Percentiles rank a stretch among this genome's conserved stretches.
These are phyloP conservation scores for Fusarium denticulatum DNA, from an alignment of 2,329 filamentous ascomycete genomes.

Conservation along the genomic window DNA sequence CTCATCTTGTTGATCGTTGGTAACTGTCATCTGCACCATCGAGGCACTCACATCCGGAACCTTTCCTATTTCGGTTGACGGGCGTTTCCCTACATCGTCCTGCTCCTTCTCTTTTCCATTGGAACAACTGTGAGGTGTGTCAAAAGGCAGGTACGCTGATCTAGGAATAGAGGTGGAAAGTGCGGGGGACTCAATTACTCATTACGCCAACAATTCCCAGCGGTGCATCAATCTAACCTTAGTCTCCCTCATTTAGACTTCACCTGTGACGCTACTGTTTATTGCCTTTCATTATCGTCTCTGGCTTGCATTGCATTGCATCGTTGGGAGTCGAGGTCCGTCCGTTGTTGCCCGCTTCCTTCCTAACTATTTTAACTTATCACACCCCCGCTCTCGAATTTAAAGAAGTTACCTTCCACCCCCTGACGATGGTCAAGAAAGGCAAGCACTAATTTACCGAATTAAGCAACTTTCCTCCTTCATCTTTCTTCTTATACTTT, in stretches of 20 bases:
- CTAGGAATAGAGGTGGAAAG: constrained; percentile 34
- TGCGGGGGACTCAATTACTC: constrained; percentile 25
- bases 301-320: constrained; percentile 22
- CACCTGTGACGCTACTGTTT: constrained; percentile 19
- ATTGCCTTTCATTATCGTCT: constrained; percentile 24
- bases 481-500: constrained; percentile 8
- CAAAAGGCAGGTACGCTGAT: constrained; percentile 35
- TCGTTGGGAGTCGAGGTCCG: constrained; percentile 17
- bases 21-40: constrained; percentile 26
- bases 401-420: constrained; percentile 28
- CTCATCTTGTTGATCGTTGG: constrained; percentile 35
- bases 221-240: not conserved
- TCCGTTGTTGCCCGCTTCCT: constrained; percentile 16
- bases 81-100: constrained; percentile 6
- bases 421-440: constrained; percentile 31
- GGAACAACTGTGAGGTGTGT: constrained; percentile 27
- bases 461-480: constrained; percentile 20
- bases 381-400: constrained; percentile 37
- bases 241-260: too few species aligned
- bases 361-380: constrained; percentile 25
- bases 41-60: constrained; percentile 26
- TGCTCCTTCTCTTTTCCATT: constrained; percentile 27
- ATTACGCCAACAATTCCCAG: constrained; percentile 13
- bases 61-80: constrained; percentile 40
- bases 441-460: constrained; percentile 34